Evolutionary conservation across 2,329 filamentous ascomycete genomes (phyloP).

Genomic region (Hirsutella thompsonii): DNA sequence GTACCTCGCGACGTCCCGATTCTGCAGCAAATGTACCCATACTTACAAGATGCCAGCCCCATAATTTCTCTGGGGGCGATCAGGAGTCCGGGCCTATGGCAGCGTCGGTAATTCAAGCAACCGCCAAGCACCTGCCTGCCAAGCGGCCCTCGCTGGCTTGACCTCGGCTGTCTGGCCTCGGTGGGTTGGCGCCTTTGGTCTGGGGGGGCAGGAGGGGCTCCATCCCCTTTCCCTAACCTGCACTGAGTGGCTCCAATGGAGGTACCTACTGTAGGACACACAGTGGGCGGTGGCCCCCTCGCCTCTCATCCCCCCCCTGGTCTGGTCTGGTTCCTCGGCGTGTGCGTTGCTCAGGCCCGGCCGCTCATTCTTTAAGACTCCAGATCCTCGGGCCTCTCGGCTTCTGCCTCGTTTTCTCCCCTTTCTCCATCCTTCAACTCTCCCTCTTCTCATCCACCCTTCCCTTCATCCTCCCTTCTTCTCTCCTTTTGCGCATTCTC

Average conservation of each 20-base stretch:
- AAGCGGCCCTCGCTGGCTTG: neutral
- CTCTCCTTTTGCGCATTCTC: constrained; percentile 3
- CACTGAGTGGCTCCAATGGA: too few relatives aligned
- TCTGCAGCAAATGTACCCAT: too few relatives aligned
- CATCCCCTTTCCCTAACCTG: too few relatives aligned
- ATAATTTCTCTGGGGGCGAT: too few relatives aligned
- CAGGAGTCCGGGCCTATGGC: constrained; percentile 1
- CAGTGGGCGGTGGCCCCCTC: neutral
- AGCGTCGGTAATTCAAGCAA: neutral
- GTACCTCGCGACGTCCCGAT: too few relatives aligned
- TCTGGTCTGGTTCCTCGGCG: constrained; percentile 7
- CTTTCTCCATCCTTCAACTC: neutral
- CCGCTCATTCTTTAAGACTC: constrained; percentile 1
- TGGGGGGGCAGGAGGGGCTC: neutral
- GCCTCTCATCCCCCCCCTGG: neutral
- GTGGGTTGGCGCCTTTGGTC: constrained; percentile 1
- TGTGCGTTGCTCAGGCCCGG: constrained; percentile 4
- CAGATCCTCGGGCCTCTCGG: neutral
- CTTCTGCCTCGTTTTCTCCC: neutral
- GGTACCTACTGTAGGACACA: too few relatives aligned
- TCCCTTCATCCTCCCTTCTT: constrained; percentile 1
- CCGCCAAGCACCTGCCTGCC: too few relatives aligned
- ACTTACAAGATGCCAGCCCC: too few relatives aligned
- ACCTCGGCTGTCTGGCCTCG: constrained; percentile 7
- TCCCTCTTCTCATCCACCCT: neutral